phyloP scores from a whole-genome alignment of 2,329 filamentous ascomycete genomes.

The Colletotrichum brevisporum region DNA sequence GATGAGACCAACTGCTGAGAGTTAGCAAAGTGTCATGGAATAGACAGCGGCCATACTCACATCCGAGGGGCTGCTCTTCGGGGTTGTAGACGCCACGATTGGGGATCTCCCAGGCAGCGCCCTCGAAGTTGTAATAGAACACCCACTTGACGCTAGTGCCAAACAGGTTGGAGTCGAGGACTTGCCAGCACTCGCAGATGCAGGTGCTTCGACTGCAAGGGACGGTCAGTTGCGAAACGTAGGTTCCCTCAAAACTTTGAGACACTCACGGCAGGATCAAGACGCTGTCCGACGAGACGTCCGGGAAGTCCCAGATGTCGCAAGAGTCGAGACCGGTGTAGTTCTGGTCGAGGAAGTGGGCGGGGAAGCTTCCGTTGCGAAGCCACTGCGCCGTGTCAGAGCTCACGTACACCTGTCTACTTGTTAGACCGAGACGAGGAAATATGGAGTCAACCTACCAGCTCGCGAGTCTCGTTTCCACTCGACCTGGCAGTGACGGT shows the following conservation, averaged over 20 bases:
- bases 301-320: slow-evolving; percentile 4
- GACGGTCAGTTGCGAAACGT: not conserved
- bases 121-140: slow-evolving; percentile 27
- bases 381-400: slow-evolving; percentile 9
- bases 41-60: slow-evolving; percentile 1
- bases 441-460: not conserved
- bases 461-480: slow-evolving; percentile 14
- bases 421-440: not conserved
- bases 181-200: slow-evolving; percentile 23
- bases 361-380: slow-evolving; percentile 1
- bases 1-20: slow-evolving; percentile 1
- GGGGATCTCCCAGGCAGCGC: slow-evolving; percentile 19
- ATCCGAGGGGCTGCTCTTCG: slow-evolving; percentile 15
- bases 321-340: slow-evolving; percentile 10
- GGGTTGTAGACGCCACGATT: slow-evolving; percentile 17
- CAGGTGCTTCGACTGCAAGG: not conserved
- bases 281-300: slow-evolving; percentile 14
- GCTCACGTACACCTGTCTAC: not conserved
- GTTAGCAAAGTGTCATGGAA: not conserved
- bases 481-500: slow-evolving; percentile 14
- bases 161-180: slow-evolving; percentile 20
- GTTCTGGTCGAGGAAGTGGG: slow-evolving; percentile 14
- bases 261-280: slow-evolving; percentile 4
- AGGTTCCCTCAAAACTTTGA: not conserved
- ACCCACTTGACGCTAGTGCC: slow-evolving; percentile 21